These are phyloP conservation scores for Psilocybe cubensis DNA, from an alignment of 768 basidiomycete species.

Conservation along the genomic window DNA sequence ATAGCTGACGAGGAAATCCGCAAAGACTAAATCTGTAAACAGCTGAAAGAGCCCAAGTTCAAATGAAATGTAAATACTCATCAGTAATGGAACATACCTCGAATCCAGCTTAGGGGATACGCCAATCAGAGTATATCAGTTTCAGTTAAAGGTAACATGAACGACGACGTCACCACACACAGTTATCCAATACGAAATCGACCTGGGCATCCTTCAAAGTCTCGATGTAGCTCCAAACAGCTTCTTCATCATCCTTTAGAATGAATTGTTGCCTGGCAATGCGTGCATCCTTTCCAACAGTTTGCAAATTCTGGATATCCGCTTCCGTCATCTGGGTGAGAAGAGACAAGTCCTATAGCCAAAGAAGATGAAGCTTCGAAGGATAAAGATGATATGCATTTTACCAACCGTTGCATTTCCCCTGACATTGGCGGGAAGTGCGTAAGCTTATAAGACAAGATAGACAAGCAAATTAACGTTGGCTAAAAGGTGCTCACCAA, in stretches of 20 bases:
- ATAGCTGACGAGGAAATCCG: slow-evolving; percentile 89
- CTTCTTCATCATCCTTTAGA: slow-evolving; percentile 79
- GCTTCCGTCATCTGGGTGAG: slow-evolving; percentile 82
- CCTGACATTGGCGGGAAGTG: slow-evolving; percentile 48
- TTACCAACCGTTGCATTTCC: slow-evolving; percentile 86
- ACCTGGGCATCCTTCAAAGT: slow-evolving; percentile 57
- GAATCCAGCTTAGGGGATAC: slow-evolving; percentile 97
- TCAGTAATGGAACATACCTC: slow-evolving; percentile 54
- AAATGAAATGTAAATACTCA: neutral
- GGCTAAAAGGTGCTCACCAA: slow-evolving; percentile 50
- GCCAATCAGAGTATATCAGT: no score
- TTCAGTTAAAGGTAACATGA: neutral
- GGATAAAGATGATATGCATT: neutral
- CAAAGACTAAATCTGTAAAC: slow-evolving; percentile 92
- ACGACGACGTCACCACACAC: slow-evolving; percentile 48
- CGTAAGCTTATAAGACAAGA: neutral
- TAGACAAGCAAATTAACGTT: neutral
- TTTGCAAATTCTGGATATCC: slow-evolving; percentile 84
- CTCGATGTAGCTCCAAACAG: slow-evolving; percentile 74
- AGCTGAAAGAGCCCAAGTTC: slow-evolving; percentile 49
- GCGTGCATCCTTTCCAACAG: slow-evolving; percentile 82
- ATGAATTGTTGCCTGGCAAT: slow-evolving; percentile 78
- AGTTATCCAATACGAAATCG: slow-evolving; percentile 93
- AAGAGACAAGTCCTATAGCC: slow-evolving; percentile 79
- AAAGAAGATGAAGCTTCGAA: neutral